Evolutionary conservation across 139 green algal species (phyloP), one percentile per base, ranked within the genome.

Genomic region (Chlorella sp.): DNA sequence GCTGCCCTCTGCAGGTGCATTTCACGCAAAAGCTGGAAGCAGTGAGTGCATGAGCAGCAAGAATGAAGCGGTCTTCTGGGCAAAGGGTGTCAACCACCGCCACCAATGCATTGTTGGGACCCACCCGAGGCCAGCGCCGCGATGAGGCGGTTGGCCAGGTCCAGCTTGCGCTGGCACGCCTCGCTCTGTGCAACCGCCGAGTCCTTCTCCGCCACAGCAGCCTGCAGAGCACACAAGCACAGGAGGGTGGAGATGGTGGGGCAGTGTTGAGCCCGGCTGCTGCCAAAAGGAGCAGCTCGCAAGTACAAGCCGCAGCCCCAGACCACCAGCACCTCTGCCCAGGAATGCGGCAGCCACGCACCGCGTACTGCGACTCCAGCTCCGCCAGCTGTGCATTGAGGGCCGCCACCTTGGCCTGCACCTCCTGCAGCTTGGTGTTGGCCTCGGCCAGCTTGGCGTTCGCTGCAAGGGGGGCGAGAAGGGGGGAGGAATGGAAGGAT

Each of bases 191-290:
- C 91, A 36, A 95, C 89, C 12, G 95, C 95, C 1, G 86, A 87
- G 78, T 97, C 97, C 92, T 98, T 98, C 84, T 98, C 95, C 34
- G 93, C 90, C 25, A 94, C 98, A 4, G 96, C 96, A 81, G 95
- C 94, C 44, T 55, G 44, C 44, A 55, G 44, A n/a, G n/a, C n/a
- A n/a, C n/a, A n/a, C n/a, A n/a, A n/a, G n/a, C n/a, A n/a, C n/a
- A n/a, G n/a, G n/a, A n/a, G n/a, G n/a, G n/a, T n/a, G n/a, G n/a
- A n/a, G n/a, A n/a, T n/a, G n/a, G n/a, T n/a, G n/a, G n/a, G n/a
- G n/a, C n/a, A n/a, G n/a, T n/a, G n/a, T n/a, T n/a, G n/a, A n/a
- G n/a, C n/a, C n/a, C n/a, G n/a, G n/a, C n/a, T n/a, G n/a, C n/a
- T n/a, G n/a, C n/a, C n/a, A n/a, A n/a, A n/a, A n/a, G n/a, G n/a